Base-by-base conservation (phyloP, 768 basidiomycete genomes). In the Pulveroboletus sp. region DNA sequence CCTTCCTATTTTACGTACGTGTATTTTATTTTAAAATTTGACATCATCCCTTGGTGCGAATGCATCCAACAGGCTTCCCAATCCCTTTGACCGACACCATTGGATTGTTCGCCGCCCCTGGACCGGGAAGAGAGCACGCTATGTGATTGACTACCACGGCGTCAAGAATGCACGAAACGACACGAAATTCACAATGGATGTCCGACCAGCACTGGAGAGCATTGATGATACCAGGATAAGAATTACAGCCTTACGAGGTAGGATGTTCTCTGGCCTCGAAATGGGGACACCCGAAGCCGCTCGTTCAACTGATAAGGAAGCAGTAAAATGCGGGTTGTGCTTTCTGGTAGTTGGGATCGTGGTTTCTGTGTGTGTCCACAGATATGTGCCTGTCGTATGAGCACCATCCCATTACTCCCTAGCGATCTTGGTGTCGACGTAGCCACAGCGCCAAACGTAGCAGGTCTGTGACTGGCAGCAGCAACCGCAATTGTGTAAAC, bases 121-220 rank as follows among this genome's bases (percentile, higher is more conserved):
- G 16, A 34, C 39, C 27, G 43, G 53, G 4, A 33, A 25, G 40
- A 35, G 14, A 13, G n/a, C n/a, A n/a, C n/a, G n/a, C n/a, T n/a
- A n/a, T n/a, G 20, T 50, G 7, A 56, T 56, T 6, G 54, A 55
- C 40, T 55, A 55, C 20, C 55, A 55, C 5, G 53, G 53, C 10
- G 14, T 50, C 32, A 56, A 45, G 21, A 40, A 56, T 50, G 31
- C 40, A 5, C 21, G 17, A 13, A 21, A 36, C 7, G 43, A 56
- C 11, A 50, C 53, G 16, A 11, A 33, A 14, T 31, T 45, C 6
- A 32, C 50, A 7, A 33, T 55, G 7, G 47, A 56, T 14, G 40
- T 40, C n/a, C 47, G 43, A 17, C 54, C 40, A 2, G 53, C 47
- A n/a, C n/a, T n/a, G n/a, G n/a, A n/a, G n/a, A n/a, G 6, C 31